Base-by-base conservation (phyloP, 139 green algal genomes). In the Tetraselmis striata region DNA sequence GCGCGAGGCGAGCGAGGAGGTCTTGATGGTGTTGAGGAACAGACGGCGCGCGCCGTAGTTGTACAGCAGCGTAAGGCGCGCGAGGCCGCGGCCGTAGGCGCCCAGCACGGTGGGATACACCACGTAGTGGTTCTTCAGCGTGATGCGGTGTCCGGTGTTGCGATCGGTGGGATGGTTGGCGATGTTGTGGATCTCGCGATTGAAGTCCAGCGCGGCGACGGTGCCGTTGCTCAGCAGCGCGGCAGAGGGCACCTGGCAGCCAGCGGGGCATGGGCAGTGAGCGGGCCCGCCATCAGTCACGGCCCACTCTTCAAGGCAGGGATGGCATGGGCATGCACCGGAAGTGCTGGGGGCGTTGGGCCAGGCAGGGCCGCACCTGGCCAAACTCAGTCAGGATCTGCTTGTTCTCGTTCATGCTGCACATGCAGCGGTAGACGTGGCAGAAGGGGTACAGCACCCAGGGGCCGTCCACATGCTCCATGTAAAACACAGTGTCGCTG, bases 141-240 rank as follows among this genome's bases (percentile, higher is more conserved):
- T 86, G 79, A 86, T 77, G 24, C 83, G 59, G 28, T 67, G 59
- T 25, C 82, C 83, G 11, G 23, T 77, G 59, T 83, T 83, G 23
- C 22, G 23, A 23, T 29, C 23, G 28, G 23, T 30, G 24, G 83
- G 83, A 1, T 59, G 11, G 29, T 86, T 81, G 31, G 28, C 28
- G 79, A 86, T 86, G 75, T 80, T 26, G 78, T 86, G 83, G 28
- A 86, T 83, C 75, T 86, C 83, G 59, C 83, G 83, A 28, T 86
- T 82, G 67, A 80, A 86, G 59, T 86, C 83, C 28, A 86, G 82
- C 23, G 67, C 83, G 23, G 79, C 83, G 30, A 81, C 75, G 74
- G 82, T 78, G 31, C 83, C 83, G 78, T 86, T 32, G 59, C 28
- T 78, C 27, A 86, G 59, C 26, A 74, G 45, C 45, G 45, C n/a